These are phyloP conservation scores for Lactifluus echinatus DNA, from an alignment of 768 basidiomycete genomes.

Conservation along the genomic window DNA sequence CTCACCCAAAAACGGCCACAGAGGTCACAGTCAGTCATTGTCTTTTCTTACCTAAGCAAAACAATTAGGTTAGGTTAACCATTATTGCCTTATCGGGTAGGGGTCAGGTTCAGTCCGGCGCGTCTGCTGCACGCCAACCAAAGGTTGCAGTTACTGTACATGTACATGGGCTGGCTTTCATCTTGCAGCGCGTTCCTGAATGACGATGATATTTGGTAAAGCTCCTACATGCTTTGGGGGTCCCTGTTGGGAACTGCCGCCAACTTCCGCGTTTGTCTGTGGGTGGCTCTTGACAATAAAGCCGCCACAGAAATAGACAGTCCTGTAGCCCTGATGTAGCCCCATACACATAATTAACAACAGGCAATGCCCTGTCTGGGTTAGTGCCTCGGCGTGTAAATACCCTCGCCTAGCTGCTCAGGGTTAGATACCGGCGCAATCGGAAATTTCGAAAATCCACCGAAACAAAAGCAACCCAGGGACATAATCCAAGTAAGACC, in stretches of 20 bases:
- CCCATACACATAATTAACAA: not conserved
- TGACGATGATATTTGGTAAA: not conserved
- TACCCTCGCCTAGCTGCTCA: not conserved
- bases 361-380: not conserved
- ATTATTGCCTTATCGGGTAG: not conserved
- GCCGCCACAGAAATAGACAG: not conserved
- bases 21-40: no score
- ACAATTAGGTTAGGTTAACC: constrained; percentile 9
- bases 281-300: constrained; percentile 4
- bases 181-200: not conserved
- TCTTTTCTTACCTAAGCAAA: not conserved
- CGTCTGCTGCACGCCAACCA: not conserved
- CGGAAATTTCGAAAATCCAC: not conserved
- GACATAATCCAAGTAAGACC: not conserved
- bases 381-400: not conserved
- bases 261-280: not conserved
- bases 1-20: no score
- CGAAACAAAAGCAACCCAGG: not conserved
- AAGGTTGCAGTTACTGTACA: not conserved
- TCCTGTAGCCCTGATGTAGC: not conserved
- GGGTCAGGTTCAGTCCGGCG: not conserved
- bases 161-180: not conserved
- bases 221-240: not conserved
- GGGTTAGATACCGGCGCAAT: not conserved
- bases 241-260: not conserved